Evolutionary conservation across 1,284 basidiomycete genomes (phyloP).

Genomic region (Cystobasidium pallidum): DNA sequence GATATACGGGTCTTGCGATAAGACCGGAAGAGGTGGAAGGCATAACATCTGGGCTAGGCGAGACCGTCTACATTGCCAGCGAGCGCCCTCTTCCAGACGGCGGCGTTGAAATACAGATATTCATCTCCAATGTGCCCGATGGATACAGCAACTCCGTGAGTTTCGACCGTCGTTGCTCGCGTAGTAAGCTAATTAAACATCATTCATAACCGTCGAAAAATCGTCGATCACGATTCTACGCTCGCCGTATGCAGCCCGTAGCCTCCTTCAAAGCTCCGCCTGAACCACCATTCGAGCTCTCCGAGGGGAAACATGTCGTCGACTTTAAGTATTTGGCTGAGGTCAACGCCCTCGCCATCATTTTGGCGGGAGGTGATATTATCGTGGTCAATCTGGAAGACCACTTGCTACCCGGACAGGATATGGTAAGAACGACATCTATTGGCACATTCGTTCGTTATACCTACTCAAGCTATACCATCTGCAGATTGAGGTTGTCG

Average conservation of each 20-base stretch:
- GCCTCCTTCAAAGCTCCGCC: slow-evolving; percentile 41
- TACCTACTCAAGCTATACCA: not conserved
- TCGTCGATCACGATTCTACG: slow-evolving; percentile 21
- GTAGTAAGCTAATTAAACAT: not conserved
- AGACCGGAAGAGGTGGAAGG: slow-evolving; percentile 31
- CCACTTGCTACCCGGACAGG: slow-evolving; percentile 54
- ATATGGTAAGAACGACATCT: not conserved
- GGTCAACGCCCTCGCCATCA: slow-evolving; percentile 65
- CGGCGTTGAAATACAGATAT: slow-evolving; percentile 40
- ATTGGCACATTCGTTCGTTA: not conserved
- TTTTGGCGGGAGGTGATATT: slow-evolving; percentile 78
- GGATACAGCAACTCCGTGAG: slow-evolving; percentile 23
- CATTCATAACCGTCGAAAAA: slow-evolving; percentile 12
- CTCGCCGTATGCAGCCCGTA: slow-evolving; percentile 24
- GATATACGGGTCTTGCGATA: slow-evolving; percentile 39
- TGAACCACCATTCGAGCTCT: slow-evolving; percentile 39
- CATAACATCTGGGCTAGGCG: slow-evolving; percentile 26
- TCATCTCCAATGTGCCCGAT: slow-evolving; percentile 26
- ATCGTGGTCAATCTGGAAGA: slow-evolving; percentile 67
- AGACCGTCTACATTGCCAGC: slow-evolving; percentile 37
- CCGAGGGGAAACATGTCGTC: slow-evolving; percentile 58
- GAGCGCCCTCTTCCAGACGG: slow-evolving; percentile 35
- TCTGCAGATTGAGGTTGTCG: slow-evolving; percentile 67
- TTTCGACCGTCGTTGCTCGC: slow-evolving; percentile 1
- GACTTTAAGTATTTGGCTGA: slow-evolving; percentile 71